These are phyloP conservation scores for Dictyostelium intermedium DNA, from an alignment of 78 protist species.

Conservation along the genomic window DNA sequence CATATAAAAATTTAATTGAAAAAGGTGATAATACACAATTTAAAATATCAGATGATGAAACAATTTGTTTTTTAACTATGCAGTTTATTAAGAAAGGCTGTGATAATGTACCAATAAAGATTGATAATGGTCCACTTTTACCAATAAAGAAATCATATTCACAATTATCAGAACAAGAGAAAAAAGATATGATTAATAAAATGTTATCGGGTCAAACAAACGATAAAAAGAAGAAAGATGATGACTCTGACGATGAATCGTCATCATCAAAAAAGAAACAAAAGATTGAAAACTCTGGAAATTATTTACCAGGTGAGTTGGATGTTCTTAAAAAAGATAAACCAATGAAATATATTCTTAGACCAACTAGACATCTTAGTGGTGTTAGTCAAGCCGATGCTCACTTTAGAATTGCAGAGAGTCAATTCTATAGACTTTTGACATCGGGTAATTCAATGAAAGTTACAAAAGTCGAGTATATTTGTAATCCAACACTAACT, in stretches of 20 bases:
- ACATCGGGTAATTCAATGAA: neutral
- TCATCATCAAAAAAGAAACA: neutral
- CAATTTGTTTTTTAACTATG: slow-evolving; percentile 1
- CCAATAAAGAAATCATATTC: slow-evolving; percentile 44
- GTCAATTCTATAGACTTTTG: slow-evolving; percentile 40
- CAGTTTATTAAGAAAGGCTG: neutral
- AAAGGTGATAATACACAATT: neutral
- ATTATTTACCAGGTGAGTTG: slow-evolving; percentile 54
- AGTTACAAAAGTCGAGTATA: slow-evolving; percentile 48
- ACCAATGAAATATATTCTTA: slow-evolving; percentile 54
- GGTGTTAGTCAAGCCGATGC: slow-evolving; percentile 10
- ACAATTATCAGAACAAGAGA: slow-evolving; percentile 63
- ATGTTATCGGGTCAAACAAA: neutral
- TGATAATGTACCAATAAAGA: neutral
- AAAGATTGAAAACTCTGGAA: neutral
- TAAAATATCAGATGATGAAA: slow-evolving; percentile 9
- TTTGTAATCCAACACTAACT: slow-evolving; percentile 44
- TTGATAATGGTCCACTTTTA: slow-evolving; percentile 22
- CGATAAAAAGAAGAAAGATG: neutral
- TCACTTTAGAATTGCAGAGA: slow-evolving; percentile 54
- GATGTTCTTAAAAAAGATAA: slow-evolving; percentile 28
- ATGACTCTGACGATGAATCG: neutral
- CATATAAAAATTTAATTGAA: neutral
- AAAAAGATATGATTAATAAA: slow-evolving; percentile 3
- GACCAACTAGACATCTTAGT: slow-evolving; percentile 34